Conservation (phyloP, 768 basidiomycete species). For the Boletellus sp. region DNA sequence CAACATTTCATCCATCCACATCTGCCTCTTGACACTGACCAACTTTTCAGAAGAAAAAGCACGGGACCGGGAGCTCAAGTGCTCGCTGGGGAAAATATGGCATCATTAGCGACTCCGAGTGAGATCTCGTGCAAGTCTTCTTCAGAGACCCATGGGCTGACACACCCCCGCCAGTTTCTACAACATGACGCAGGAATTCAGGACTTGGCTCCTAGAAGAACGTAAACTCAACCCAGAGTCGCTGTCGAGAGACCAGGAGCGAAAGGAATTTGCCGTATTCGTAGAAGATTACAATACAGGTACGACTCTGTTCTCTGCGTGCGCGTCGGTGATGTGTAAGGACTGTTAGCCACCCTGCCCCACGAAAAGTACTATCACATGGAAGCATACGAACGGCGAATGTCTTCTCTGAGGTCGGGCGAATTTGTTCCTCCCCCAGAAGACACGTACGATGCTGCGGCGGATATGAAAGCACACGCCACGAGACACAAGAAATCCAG, state of each 20-base stretch:
- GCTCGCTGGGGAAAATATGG: constrained; percentile 90
- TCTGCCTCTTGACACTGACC: not conserved
- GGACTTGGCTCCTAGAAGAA: constrained; percentile 92
- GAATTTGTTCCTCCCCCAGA: constrained; percentile 71
- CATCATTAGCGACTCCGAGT: constrained; percentile 83
- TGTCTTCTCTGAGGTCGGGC: constrained; percentile 81
- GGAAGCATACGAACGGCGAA: constrained; percentile 77
- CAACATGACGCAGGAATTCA: constrained; percentile 81
- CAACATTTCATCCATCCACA: constrained; percentile 22
- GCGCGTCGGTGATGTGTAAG: not conserved
- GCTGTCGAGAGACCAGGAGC: constrained; percentile 77
- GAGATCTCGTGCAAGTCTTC: constrained; percentile 26
- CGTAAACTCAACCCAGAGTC: constrained; percentile 88
- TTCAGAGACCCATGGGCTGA: constrained; percentile 11
- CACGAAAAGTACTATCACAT: constrained; percentile 96
- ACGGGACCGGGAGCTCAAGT: constrained; percentile 41
- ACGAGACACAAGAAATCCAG: constrained; percentile 65
- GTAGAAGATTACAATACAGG: constrained; percentile 85
- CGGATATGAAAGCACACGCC: constrained; percentile 76
- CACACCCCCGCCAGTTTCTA: constrained; percentile 54
- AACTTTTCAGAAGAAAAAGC: constrained; percentile 53
- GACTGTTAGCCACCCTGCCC: constrained; percentile 71
- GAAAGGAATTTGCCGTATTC: constrained; percentile 80
- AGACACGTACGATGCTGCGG: constrained; percentile 76
- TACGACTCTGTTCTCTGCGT: constrained; percentile 24